Conservation (phyloP, 2,329 filamentous ascomycete species). For the Fusarium longipes region DNA sequence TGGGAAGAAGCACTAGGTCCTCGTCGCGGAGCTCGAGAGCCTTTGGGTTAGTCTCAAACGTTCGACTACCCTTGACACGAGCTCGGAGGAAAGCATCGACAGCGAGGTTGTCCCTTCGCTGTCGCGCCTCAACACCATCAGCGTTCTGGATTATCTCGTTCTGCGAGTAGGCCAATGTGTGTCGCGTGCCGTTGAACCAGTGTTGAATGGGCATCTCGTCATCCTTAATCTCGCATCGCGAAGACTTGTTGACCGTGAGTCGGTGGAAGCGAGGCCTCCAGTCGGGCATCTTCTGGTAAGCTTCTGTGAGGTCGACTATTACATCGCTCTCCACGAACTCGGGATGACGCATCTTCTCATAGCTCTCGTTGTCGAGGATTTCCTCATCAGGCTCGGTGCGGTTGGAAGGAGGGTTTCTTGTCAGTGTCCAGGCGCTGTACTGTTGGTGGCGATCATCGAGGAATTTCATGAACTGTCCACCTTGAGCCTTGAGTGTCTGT, state of each 20-base stretch:
- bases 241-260: conserved; percentile 48
- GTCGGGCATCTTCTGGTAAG: conserved; percentile 53
- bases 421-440: conserved; percentile 57
- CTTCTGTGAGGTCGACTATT: conserved; percentile 57
- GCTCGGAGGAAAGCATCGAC: conserved; percentile 51
- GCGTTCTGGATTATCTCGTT: conserved; percentile 52
- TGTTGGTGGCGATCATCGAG: conserved; percentile 53
- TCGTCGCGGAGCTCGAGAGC: conserved; percentile 45
- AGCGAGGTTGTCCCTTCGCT: conserved; percentile 53
- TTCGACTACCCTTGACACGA: conserved; percentile 51
- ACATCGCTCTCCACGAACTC: conserved; percentile 57
- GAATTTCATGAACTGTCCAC: conserved; percentile 50
- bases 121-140: conserved; percentile 52
- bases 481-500: conserved; percentile 48
- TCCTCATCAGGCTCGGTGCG: conserved; percentile 47
- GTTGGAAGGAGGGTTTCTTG: conserved; percentile 51
- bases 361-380: conserved; percentile 48
- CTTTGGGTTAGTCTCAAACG: conserved; percentile 50
- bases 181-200: conserved; percentile 50
- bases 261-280: conserved; percentile 52
- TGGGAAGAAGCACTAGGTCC: conserved; percentile 52
- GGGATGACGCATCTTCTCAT: conserved; percentile 52
- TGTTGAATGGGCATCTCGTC: conserved; percentile 54
- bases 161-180: conserved; percentile 49
- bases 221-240: conserved; percentile 47